Evolutionary conservation across 2,329 filamentous ascomycete genomes (phyloP).

Genomic region (Sclerotinia sclerotiorum): DNA sequence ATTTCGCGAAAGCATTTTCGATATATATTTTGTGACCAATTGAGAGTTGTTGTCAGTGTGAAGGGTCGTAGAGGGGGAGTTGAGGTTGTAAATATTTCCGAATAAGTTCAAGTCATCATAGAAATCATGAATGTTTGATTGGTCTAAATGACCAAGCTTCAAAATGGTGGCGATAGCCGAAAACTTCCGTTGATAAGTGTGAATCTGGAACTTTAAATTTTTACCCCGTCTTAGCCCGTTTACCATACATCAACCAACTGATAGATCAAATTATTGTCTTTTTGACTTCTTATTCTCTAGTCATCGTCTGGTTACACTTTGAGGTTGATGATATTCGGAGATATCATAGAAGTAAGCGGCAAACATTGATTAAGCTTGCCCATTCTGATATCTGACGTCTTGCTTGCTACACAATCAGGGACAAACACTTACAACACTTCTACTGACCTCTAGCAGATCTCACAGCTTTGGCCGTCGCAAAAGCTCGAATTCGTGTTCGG

Average conservation of each 20-base stretch:
- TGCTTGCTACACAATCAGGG: slow-evolving; percentile 18
- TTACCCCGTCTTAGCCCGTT: background rate
- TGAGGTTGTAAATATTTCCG: slow-evolving; percentile 23
- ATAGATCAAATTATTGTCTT: background rate
- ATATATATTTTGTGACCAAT: slow-evolving; percentile 40
- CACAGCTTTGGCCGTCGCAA: background rate
- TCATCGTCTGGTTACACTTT: background rate
- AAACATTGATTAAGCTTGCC: slow-evolving; percentile 26
- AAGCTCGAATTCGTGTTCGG: slow-evolving; percentile 13
- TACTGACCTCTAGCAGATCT: slow-evolving; percentile 21
- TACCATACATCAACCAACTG: background rate
- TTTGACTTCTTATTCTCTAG: background rate
- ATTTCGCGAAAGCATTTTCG: slow-evolving; percentile 43
- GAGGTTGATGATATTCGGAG: background rate
- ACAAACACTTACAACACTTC: slow-evolving; percentile 23
- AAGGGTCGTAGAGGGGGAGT: slow-evolving; percentile 26
- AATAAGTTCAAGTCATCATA: slow-evolving; percentile 31
- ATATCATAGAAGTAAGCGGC: slow-evolving; percentile 29
- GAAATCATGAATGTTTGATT: slow-evolving; percentile 26
- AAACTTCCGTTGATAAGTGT: slow-evolving; percentile 20
- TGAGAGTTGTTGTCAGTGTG: slow-evolving; percentile 32
- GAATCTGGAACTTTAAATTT: slow-evolving; percentile 11
- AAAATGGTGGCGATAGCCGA: slow-evolving; percentile 24
- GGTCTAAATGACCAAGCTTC: slow-evolving; percentile 14
- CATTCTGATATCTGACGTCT: slow-evolving; percentile 26